These are phyloP conservation scores for Vanderwaltozyma tropicalis DNA, from an alignment of 805 yeast species.

Conservation along the genomic window DNA sequence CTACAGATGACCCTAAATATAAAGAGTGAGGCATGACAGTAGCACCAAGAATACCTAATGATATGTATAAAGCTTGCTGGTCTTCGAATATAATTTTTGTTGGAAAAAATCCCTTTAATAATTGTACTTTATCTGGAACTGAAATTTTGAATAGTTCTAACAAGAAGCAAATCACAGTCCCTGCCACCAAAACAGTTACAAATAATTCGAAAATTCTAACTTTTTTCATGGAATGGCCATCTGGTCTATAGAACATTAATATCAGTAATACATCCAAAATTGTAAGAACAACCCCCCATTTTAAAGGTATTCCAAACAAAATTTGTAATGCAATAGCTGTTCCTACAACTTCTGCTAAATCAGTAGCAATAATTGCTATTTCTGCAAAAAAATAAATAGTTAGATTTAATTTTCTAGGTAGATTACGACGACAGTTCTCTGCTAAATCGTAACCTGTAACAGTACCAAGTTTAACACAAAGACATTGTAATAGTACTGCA, in stretches of 20 bases:
- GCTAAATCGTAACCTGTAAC: constrained; percentile 93
- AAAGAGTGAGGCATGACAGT: constrained; percentile 93
- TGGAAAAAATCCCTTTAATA: constrained; percentile 61
- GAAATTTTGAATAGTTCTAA: constrained; percentile 68
- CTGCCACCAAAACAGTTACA: constrained; percentile 66
- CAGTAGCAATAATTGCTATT: constrained; percentile 87
- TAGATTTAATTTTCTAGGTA: constrained; percentile 52
- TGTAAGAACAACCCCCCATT: constrained; percentile 76
- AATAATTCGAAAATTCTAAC: constrained; percentile 73
- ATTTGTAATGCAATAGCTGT: constrained; percentile 89
- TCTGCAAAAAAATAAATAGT: constrained; percentile 71
- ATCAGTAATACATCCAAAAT: constrained; percentile 79
- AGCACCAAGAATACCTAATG: constrained; percentile 84
- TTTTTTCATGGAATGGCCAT: constrained; percentile 66
- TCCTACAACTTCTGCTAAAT: constrained; percentile 96
- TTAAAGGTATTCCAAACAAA: constrained; percentile 65
- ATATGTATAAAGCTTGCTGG: constrained; percentile 61
- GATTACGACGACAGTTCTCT: constrained; percentile 66
- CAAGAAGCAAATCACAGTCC: constrained; percentile 78
- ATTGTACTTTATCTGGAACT: constrained; percentile 41
- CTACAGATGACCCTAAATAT: constrained; percentile 81
- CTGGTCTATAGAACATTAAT: constrained; percentile 77
- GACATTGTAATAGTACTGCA: constrained; percentile 77
- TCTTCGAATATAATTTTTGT: constrained; percentile 39
- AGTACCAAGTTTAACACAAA: constrained; percentile 82